phyloP scores from a whole-genome alignment of 306 rosid genomes.

The Astragalus membranaceus region DNA sequence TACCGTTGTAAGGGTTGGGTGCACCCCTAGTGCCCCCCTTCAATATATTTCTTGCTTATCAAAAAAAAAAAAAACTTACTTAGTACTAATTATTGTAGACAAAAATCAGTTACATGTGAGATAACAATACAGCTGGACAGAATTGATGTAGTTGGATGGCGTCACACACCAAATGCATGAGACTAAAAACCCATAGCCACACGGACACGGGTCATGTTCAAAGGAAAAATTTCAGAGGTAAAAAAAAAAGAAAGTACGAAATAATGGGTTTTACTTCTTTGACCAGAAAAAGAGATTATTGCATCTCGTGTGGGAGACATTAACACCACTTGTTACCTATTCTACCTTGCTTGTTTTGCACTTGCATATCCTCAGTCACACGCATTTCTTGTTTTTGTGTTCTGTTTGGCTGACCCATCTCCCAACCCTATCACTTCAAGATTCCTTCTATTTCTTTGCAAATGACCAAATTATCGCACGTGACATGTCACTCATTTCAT shows the following conservation, averaged over 20 bases:
- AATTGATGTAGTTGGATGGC: neutral
- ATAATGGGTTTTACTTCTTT: conserved; percentile 24
- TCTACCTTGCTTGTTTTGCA: neutral
- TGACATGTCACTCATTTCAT: conserved; percentile 19
- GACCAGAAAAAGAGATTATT: conserved; percentile 28
- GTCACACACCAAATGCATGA: conserved; percentile 19
- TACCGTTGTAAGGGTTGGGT: no score
- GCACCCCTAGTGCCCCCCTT: no score
- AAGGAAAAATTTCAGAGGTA: neutral
- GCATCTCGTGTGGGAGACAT: conserved; percentile 24
- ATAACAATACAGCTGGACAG: neutral
- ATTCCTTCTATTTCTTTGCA: conserved; percentile 25
- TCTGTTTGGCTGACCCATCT: conserved; percentile 18
- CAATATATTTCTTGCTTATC: no score
- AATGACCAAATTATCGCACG: conserved; percentile 20
- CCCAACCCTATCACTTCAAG: conserved; percentile 12
- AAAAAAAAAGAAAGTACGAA: conserved; percentile 2
- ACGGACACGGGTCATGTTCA: neutral
- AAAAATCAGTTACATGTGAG: neutral
- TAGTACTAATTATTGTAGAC: neutral
- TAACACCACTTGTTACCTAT: neutral
- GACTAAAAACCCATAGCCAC: neutral
- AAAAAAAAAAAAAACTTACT: no score
- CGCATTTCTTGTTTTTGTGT: conserved; percentile 32
- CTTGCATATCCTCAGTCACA: conserved; percentile 25